Percentiles rank a stretch among this genome's conserved stretches.
phyloP scores from a whole-genome alignment of 2,329 filamentous ascomycete species.

The Cercospora citrullina region DNA sequence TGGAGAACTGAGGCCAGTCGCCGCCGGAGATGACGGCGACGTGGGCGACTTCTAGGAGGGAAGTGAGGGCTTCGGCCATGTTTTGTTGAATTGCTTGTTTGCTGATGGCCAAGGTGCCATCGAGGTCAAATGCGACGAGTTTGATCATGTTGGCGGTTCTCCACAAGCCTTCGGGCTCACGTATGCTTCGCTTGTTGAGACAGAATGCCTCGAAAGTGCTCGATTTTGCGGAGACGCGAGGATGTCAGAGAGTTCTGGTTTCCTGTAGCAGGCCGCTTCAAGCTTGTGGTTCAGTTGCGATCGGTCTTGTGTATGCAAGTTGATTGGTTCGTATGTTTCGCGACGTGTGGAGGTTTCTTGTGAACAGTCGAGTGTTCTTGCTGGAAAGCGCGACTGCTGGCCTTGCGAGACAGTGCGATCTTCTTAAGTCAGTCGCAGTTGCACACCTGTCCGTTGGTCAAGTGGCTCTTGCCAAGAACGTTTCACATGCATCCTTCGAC shows the following conservation, averaged over 20 bases:
- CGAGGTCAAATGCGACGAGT: slow-evolving; percentile 43
- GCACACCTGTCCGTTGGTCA: neutral
- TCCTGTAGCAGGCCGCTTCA: no score
- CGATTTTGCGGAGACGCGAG: no score
- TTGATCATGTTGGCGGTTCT: slow-evolving; percentile 34
- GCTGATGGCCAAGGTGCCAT: slow-evolving; percentile 42
- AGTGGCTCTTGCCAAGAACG: neutral
- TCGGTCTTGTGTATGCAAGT: no score
- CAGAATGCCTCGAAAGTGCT: neutral
- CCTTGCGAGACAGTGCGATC: no score
- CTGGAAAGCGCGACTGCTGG: no score
- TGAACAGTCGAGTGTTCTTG: no score
- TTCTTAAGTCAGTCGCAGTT: neutral
- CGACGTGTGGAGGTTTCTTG: no score
- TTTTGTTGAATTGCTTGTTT: slow-evolving; percentile 36
- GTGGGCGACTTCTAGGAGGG: slow-evolving; percentile 43
- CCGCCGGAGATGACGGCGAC: slow-evolving; percentile 47
- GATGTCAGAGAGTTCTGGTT: no score
- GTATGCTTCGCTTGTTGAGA: neutral
- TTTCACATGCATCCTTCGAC: slow-evolving; percentile 1
- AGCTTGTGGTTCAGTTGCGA: no score
- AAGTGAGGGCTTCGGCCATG: slow-evolving; percentile 40
- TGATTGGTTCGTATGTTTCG: no score
- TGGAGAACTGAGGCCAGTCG: slow-evolving; percentile 47
- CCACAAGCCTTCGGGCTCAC: no score